A percentile compares a stretch with the other conserved stretches of the same genome.
These are phyloP conservation scores for Stachybotrys echinatus DNA, from an alignment of 2,329 filamentous ascomycete species.

Conservation along the genomic window DNA sequence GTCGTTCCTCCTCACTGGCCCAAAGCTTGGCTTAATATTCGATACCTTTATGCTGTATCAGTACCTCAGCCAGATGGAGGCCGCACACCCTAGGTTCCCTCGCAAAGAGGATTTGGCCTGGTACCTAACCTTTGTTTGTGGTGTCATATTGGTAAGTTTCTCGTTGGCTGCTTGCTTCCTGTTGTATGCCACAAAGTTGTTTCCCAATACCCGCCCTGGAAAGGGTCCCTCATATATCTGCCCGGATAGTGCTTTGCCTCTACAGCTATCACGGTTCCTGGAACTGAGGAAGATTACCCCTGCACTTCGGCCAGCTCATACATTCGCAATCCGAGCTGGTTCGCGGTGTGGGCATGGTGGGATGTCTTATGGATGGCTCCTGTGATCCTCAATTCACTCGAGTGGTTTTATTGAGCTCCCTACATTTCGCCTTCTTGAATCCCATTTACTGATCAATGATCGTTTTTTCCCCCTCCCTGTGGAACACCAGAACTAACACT, in stretches of 20 bases:
- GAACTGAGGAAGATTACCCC: constrained; percentile 77
- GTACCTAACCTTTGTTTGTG: constrained; percentile 70
- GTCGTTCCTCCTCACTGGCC: constrained; percentile 34
- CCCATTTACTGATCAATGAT: too few species aligned
- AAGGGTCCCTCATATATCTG: constrained; percentile 60
- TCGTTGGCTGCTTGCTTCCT: background rate
- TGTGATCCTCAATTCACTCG: constrained; percentile 52
- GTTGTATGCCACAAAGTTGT: background rate
- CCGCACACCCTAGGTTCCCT: constrained; percentile 63
- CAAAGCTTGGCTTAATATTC: constrained; percentile 51
- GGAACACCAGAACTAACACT: constrained; percentile 11
- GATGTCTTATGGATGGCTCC: constrained; percentile 68
- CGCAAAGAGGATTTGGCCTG: constrained; percentile 74
- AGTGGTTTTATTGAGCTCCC: constrained; percentile 56
- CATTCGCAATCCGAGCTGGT: constrained; percentile 63
- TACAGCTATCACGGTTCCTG: constrained; percentile 79
- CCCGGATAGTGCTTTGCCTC: constrained; percentile 63
- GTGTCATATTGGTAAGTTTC: constrained; percentile 67
- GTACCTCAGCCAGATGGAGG: constrained; percentile 72
- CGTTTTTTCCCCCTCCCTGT: constrained; percentile 4
- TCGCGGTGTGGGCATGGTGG: constrained; percentile 70
- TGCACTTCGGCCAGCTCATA: constrained; percentile 54
- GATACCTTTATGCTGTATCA: constrained; percentile 74
- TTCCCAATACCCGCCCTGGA: constrained; percentile 3
- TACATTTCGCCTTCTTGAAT: constrained; percentile 56